Base-by-base conservation (phyloP, 1,139 yeast genomes). In the Citeromyces hawaiiensis region DNA sequence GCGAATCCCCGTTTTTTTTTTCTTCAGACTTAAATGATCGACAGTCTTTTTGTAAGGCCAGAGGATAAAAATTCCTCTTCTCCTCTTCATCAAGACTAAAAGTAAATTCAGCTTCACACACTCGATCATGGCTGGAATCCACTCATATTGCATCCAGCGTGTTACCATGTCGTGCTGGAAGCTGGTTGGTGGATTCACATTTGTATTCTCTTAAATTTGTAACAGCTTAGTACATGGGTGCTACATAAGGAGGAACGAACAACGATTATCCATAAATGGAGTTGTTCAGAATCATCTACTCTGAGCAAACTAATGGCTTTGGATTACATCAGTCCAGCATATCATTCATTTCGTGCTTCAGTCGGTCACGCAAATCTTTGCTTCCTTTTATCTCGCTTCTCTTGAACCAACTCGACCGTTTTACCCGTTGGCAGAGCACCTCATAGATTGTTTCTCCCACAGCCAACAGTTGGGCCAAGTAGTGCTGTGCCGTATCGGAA, bases 401-500 rank as follows among this genome's bases (percentile, higher is more conserved):
- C 27, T 44, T 45, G 42, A 54, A 53, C 11, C 44, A 40, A 7
- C 44, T 40, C n/a, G 54, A 47, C 11, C 36, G 32, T 25, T 40
- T 47, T 40, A 50, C 47, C 31, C 40, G 40, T 4, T 44, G 29
- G 19, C 45, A 45, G 2, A 48, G 41, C 21, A 39, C 36, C 16
- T 47, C 47, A 38, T 51, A 55, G 15, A 51, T 42, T 6, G 39
- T 33, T 21, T 56, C 60, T 1, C 61, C 61, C 19, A 54, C 36
- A 2, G 36, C 17, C 8, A 54, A 61, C 48, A 73, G 78, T 40
- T 66, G 66, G 14, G 68, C 67, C 44, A 78, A 61, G 64, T 76
- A 67, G 39, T 66, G 61, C 36, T 79, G 64, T 44, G 72, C 52
- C 46, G 74, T 83, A n/a, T 66, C 64, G 2, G 70, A 70, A 8